These are phyloP conservation scores for Nelumbo lutea DNA, from an alignment of 164 flowering plant species.

Conservation along the genomic window DNA sequence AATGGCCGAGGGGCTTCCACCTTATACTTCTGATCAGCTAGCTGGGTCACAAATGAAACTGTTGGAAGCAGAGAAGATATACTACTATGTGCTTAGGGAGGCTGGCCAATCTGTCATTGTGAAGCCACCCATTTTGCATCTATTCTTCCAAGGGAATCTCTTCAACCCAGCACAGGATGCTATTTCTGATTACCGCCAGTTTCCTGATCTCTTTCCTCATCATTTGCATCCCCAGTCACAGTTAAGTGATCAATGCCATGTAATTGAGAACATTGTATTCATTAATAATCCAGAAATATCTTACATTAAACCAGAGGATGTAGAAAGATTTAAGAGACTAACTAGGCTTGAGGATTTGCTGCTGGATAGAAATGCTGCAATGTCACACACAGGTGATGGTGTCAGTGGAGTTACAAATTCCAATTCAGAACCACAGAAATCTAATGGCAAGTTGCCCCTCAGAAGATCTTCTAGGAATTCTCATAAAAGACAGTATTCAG, in stretches of 20 bases:
- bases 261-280: constrained; percentile 36
- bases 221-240: constrained; percentile 31
- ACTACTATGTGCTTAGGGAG: constrained; percentile 37
- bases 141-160: constrained; percentile 35
- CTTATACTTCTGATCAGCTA: constrained; percentile 35
- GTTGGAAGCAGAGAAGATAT: constrained; percentile 34
- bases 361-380: constrained; percentile 27
- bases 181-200: constrained; percentile 23
- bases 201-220: constrained; percentile 44
- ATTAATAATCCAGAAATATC: constrained; percentile 33
- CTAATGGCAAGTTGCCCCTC: constrained; percentile 10
- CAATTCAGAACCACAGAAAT: constrained; percentile 7
- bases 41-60: constrained; percentile 34
- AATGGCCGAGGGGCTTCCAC: constrained; percentile 36
- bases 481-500: constrained; percentile 10
- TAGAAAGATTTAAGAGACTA: constrained; percentile 48
- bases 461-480: constrained; percentile 2
- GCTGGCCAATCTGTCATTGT: constrained; percentile 34
- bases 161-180: constrained; percentile 10
- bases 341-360: constrained; percentile 29
- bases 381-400: constrained; percentile 6
- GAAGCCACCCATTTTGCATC: constrained; percentile 23
- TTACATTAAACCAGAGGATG: constrained; percentile 28
- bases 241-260: constrained; percentile 13
- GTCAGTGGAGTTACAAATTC: background rate